These are phyloP conservation scores for Aphanoascus verrucosus DNA, from an alignment of 2,329 filamentous ascomycete species.

Conservation along the genomic window DNA sequence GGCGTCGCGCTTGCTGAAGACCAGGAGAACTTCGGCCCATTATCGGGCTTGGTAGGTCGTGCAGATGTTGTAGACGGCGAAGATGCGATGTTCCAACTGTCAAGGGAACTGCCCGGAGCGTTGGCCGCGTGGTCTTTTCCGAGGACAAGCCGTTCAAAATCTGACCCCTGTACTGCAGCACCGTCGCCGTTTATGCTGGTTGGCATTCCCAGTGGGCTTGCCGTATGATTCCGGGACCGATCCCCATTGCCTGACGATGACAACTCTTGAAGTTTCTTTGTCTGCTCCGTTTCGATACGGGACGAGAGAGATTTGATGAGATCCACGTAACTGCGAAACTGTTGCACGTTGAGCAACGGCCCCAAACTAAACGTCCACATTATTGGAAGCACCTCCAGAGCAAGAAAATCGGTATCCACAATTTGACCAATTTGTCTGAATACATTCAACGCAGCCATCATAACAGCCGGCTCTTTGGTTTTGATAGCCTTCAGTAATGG, in stretches of 20 bases:
- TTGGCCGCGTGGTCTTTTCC: slow-evolving; percentile 46
- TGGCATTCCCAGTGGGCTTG: slow-evolving; percentile 21
- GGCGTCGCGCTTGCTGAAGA: slow-evolving; percentile 24
- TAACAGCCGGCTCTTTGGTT: slow-evolving; percentile 94
- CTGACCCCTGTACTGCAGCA: slow-evolving; percentile 52
- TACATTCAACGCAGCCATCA: slow-evolving; percentile 83
- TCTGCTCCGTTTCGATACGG: slow-evolving; percentile 80
- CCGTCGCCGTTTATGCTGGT: slow-evolving; percentile 33
- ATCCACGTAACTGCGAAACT: slow-evolving; percentile 83
- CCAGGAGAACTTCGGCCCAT: slow-evolving; percentile 37
- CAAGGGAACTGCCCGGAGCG: slow-evolving; percentile 27
- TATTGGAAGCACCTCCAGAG: slow-evolving; percentile 78
- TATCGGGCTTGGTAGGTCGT: slow-evolving; percentile 18
- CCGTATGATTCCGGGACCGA: slow-evolving; percentile 29
- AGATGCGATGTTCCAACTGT: slow-evolving; percentile 24
- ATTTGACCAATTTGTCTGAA: slow-evolving; percentile 70
- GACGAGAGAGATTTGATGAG: slow-evolving; percentile 71
- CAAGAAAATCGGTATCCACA: slow-evolving; percentile 82
- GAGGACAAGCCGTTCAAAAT: slow-evolving; percentile 84
- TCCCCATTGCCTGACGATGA: slow-evolving; percentile 47
- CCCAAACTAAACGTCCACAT: slow-evolving; percentile 89
- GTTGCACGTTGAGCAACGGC: slow-evolving; percentile 72
- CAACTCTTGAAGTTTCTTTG: slow-evolving; percentile 75
- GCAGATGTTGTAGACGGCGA: slow-evolving; percentile 16
- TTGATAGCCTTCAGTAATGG: slow-evolving; percentile 87